Conservation (phyloP, 2,329 filamentous ascomycete genomes). For the Sarocladiaceae sp. region DNA sequence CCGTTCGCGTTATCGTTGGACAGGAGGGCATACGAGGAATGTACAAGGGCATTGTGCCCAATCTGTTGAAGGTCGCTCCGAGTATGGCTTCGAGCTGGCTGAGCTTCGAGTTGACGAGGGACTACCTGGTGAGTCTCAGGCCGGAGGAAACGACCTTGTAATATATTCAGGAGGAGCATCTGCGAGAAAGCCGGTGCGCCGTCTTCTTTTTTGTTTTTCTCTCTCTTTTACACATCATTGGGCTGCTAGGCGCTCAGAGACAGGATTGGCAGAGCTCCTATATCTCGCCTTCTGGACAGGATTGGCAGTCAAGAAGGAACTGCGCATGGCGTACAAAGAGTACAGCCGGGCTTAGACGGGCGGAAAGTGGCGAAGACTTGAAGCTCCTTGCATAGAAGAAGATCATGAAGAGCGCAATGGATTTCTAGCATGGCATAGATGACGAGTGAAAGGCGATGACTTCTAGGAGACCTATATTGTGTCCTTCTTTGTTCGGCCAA, state of each 20-base stretch:
- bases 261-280: background rate
- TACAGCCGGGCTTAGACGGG: background rate
- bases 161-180: background rate
- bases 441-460: too few relatives aligned
- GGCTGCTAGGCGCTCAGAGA: background rate
- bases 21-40: constrained; percentile 81
- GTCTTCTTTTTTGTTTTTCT: background rate
- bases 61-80: constrained; percentile 91
- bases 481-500: too few relatives aligned
- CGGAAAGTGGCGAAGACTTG: background rate
- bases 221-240: constrained; percentile 4
- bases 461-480: too few relatives aligned
- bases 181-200: constrained; percentile 11
- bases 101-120: constrained; percentile 89
- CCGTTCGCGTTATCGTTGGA: constrained; percentile 70
- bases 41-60: constrained; percentile 95
- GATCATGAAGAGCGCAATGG: background rate
- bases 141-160: constrained; percentile 24
- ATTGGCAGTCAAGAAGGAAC: background rate
- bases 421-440: background rate
- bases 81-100: constrained; percentile 99
- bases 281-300: background rate
- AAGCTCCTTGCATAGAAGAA: background rate
- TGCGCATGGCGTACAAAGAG: background rate
- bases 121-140: constrained; percentile 66